Evolutionary conservation across 441 rosid species (phyloP).

Genomic region (Kokia cookei): DNA sequence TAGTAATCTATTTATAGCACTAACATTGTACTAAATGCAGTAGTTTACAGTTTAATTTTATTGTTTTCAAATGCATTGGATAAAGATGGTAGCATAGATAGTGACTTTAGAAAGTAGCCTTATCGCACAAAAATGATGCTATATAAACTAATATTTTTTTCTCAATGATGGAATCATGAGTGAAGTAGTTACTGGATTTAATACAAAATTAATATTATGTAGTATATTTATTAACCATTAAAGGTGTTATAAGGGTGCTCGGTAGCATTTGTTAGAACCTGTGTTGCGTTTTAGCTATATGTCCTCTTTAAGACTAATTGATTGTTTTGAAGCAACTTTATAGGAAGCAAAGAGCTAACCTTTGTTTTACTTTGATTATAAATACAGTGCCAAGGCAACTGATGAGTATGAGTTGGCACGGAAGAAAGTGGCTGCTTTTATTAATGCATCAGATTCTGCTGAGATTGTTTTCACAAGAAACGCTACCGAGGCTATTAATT

Average conservation of each 20-base stretch:
- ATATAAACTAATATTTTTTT: not conserved
- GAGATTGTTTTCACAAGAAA: conserved; percentile 89
- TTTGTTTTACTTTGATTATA: conserved; percentile 2
- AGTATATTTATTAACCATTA: not conserved
- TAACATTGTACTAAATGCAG: not conserved
- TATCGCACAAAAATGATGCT: not conserved
- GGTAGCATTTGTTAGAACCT: not conserved
- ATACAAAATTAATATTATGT: not conserved
- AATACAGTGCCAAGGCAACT: conserved; percentile 77
- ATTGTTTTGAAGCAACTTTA: not conserved
- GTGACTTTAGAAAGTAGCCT: not conserved
- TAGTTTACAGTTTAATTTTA: not conserved
- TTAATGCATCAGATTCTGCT: conserved; percentile 62
- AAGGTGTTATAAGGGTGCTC: not conserved
- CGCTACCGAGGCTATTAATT: conserved; percentile 95
- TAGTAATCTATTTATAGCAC: not conserved
- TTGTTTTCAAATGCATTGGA: not conserved
- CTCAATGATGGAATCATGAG: not conserved
- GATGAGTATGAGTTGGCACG: conserved; percentile 89
- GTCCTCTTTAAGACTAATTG: not conserved
- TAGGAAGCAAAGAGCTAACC: not conserved
- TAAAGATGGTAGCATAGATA: too few relatives aligned
- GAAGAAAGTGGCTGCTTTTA: conserved; percentile 77
- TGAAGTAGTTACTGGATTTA: not conserved
- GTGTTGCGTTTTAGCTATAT: not conserved